Evolutionary conservation across 116 monocot genomes (phyloP), one percentile per base, ranked within the genome.

Genomic region (Phalaenopsis hybrid): DNA sequence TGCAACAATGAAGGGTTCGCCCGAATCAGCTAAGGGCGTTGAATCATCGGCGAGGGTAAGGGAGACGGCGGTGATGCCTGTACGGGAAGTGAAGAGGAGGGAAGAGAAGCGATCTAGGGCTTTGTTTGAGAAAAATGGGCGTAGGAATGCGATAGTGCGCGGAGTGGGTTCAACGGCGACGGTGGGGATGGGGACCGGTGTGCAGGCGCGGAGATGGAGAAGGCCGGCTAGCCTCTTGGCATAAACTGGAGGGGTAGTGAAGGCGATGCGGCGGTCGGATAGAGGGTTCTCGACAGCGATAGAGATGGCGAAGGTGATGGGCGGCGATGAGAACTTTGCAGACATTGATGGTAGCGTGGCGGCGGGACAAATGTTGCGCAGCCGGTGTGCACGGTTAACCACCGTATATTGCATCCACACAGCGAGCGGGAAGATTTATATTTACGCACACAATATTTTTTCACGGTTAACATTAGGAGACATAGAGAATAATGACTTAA

Each of bases 21-120:
- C 90, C 44, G 85, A 33, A 21, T 67, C 34, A 37, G 85, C 41
- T 57, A 86, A 81, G 3, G 91, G 86, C 16, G 83, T 80, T 44
- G 79, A 9, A 43, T 76, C 11, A 33, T 48, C 43, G 51, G 34
- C 68, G 41, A 51, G 46, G 73, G 89, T 85, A 74, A 83, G 83
- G 65, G 88, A 75, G 86, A 92, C 81, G 78, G 95, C 79, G 74
- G 87, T 75, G 79, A 92, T 91, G 59, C 88, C 89, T 15, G 67
- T 81, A 81, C 91, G 89, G 74, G 92, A 92, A 45, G 91, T 86
- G 86, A 92, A 88, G 43, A 89, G 89, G 46, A 95, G 33, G 78
- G 89, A 90, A 77, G 89, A 82, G 83, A 92, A 92, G 74, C 81
- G 74, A 1, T 89, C 88, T 10, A 90, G 82, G 51, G 82, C 13